Evolutionary conservation across 768 basidiomycete species (phyloP).

Genomic region (Flagelloscypha sp.): DNA sequence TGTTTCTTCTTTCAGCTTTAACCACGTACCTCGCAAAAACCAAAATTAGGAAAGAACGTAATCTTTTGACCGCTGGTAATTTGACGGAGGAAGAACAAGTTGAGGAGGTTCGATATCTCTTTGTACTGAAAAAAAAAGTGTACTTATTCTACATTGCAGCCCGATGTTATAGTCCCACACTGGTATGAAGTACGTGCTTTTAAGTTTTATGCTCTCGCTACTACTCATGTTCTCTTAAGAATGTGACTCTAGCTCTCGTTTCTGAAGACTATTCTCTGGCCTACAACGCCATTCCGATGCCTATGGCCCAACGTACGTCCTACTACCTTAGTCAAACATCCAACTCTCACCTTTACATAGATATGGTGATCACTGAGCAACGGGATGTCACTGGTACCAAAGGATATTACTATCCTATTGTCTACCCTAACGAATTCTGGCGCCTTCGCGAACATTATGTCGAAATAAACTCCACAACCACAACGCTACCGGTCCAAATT

Average conservation of each 20-base stretch:
- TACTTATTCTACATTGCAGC: no score
- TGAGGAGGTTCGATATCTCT: slow-evolving; percentile 37
- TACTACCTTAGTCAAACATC: neutral
- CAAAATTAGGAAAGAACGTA: slow-evolving; percentile 77
- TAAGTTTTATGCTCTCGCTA: neutral
- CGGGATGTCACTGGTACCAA: slow-evolving; percentile 59
- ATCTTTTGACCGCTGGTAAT: slow-evolving; percentile 46
- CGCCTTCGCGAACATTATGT: slow-evolving; percentile 71
- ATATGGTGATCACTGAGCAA: slow-evolving; percentile 51
- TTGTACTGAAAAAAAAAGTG: no score
- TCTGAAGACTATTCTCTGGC: slow-evolving; percentile 57
- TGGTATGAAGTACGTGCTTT: slow-evolving; percentile 62
- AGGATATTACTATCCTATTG: slow-evolving; percentile 76
- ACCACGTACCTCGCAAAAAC: slow-evolving; percentile 74
- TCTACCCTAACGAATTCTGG: slow-evolving; percentile 97
- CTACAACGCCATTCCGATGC: slow-evolving; percentile 47
- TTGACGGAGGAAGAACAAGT: slow-evolving; percentile 32
- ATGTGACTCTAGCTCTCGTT: slow-evolving; percentile 80
- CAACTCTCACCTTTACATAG: no score
- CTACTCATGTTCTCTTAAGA: slow-evolving; percentile 35
- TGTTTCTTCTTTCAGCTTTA: slow-evolving; percentile 44
- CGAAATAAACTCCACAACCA: slow-evolving; percentile 81
- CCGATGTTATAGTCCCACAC: slow-evolving; percentile 65
- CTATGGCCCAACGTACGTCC: slow-evolving; percentile 53
- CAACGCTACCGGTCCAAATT: slow-evolving; percentile 70